Evolutionary conservation across 257 asterid genomes (phyloP).

Genomic region (Asclepias syriaca): DNA sequence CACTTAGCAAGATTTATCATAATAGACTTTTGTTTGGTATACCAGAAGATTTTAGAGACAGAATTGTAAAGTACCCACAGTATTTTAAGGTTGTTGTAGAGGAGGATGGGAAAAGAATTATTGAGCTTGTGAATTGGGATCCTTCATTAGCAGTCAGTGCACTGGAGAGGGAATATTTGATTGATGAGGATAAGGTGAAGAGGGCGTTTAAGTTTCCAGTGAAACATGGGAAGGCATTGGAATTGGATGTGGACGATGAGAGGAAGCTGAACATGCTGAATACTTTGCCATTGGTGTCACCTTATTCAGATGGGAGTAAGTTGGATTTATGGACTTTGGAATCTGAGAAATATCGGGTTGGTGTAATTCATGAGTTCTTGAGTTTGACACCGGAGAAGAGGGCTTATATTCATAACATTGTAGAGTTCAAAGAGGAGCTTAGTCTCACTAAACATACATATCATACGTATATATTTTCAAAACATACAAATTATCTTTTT

Average conservation of each 20-base stretch:
- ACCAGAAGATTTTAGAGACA: too few relatives aligned
- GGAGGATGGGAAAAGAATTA: too few relatives aligned
- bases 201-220: conserved; percentile 64
- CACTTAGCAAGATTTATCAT: too few relatives aligned
- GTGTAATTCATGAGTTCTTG: conserved; percentile 82
- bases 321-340: conserved; percentile 85
- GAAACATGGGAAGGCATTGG: conserved; percentile 66
- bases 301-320: conserved; percentile 77
- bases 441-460: conserved; percentile 78
- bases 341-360: conserved; percentile 87
- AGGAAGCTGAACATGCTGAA: conserved; percentile 75
- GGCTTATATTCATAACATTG: conserved; percentile 88
- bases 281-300: conserved; percentile 87
- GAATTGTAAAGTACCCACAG: too few relatives aligned
- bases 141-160: too few relatives aligned
- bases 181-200: conserved; percentile 78
- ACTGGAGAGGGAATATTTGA: too few relatives aligned
- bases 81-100: too few relatives aligned
- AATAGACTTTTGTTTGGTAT: too few relatives aligned
- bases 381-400: conserved; percentile 93
- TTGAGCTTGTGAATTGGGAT: too few relatives aligned
- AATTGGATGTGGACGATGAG: conserved; percentile 59
- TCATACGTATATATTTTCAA: too few relatives aligned
- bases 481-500: too few relatives aligned
- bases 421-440: conserved; percentile 92